Percentiles rank a stretch among this genome's conserved stretches.
phyloP scores from a whole-genome alignment of 192 early-diverging fungal genomes.

The Entophlyctis luteolus region DNA sequence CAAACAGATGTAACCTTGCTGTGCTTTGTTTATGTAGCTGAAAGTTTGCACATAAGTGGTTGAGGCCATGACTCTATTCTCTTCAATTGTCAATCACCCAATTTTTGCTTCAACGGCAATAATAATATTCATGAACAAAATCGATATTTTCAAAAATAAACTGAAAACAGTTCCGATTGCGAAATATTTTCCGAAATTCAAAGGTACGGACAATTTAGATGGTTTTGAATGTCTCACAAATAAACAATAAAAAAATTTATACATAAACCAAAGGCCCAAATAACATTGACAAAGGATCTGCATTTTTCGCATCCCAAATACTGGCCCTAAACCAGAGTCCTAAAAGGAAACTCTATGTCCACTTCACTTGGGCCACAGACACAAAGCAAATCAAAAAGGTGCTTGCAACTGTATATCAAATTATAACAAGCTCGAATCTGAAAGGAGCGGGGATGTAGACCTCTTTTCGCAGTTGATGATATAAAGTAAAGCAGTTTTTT shows the following conservation, averaged over 20 bases:
- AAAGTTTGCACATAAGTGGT: constrained; percentile 38
- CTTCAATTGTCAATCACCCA: constrained; percentile 32
- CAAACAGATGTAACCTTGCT: constrained; percentile 43
- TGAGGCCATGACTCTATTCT: constrained; percentile 35
- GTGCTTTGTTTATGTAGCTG: background rate
- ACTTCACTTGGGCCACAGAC: constrained; percentile 64
- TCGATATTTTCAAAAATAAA: constrained; percentile 58
- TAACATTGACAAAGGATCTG: constrained; percentile 38
- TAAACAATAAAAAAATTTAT: background rate
- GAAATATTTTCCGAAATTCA: constrained; percentile 54
- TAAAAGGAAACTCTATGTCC: constrained; percentile 52
- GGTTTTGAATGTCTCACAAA: background rate
- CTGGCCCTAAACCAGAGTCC: constrained; percentile 32
- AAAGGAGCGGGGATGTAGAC: constrained; percentile 10
- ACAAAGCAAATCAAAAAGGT: constrained; percentile 53
- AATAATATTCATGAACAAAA: constrained; percentile 67
- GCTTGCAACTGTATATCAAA: constrained; percentile 19
- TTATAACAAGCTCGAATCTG: constrained; percentile 20
- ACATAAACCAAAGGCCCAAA: constrained; percentile 35
- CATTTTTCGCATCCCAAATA: constrained; percentile 44
- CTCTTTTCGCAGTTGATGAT: background rate
- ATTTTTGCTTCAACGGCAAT: constrained; percentile 49
- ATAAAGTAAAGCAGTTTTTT: background rate
- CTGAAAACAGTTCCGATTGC: constrained; percentile 40
- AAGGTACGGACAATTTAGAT: constrained; percentile 24